phyloP scores from a whole-genome alignment of 345 rosid species.

The Microcos paniculata region DNA sequence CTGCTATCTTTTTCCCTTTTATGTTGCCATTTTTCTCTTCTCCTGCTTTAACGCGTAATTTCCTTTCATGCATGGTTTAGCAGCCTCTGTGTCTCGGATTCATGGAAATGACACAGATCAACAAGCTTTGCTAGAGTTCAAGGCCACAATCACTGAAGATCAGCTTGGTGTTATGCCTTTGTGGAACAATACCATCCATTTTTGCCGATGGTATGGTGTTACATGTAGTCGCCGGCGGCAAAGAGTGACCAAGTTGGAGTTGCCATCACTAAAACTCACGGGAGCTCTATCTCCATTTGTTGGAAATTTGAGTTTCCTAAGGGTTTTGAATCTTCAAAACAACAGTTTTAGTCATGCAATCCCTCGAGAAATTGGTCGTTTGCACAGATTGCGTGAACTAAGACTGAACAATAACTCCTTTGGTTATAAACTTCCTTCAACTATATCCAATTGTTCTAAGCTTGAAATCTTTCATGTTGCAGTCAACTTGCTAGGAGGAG shows the following conservation, averaged over 20 bases:
- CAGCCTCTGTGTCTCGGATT: too few species aligned
- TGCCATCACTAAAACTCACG: background rate
- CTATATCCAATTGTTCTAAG: background rate
- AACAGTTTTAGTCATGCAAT: constrained; percentile 11
- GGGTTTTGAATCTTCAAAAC: background rate
- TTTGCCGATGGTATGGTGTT: constrained; percentile 18
- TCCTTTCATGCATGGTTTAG: background rate
- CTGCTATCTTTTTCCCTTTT: background rate
- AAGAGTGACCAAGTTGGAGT: background rate
- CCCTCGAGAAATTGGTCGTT: constrained; percentile 20
- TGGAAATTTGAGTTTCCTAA: constrained; percentile 16
- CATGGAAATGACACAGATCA: background rate
- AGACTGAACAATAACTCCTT: background rate
- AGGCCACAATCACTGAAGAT: background rate
- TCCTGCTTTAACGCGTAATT: background rate
- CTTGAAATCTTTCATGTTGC: background rate
- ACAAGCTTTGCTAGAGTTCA: background rate
- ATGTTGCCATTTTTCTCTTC: background rate
- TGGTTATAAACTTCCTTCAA: constrained; percentile 18
- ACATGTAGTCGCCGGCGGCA: constrained; percentile 12
- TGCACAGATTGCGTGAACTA: background rate
- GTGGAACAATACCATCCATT: constrained; percentile 12
- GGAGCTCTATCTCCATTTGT: background rate
- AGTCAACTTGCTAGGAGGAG: constrained; percentile 7
- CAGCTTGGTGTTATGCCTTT: background rate